Conservation (phyloP, 2,329 filamentous ascomycete species). For the Sarocladiaceae sp. region DNA sequence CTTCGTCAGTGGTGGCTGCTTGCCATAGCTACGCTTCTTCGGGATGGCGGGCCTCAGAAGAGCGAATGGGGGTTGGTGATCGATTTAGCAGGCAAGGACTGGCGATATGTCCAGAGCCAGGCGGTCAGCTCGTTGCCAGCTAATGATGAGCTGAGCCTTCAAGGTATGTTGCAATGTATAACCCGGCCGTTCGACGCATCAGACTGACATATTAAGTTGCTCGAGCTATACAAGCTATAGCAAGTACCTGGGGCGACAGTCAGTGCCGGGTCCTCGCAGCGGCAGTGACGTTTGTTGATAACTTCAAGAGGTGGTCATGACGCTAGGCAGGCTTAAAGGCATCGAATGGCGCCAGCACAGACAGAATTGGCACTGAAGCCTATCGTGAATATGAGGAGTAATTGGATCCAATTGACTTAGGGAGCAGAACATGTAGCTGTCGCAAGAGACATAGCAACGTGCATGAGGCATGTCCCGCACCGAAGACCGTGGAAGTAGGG, state of each 20-base stretch:
- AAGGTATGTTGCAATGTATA: slow-evolving; percentile 48
- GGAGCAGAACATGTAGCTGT: too few species aligned
- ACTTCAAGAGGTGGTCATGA: slow-evolving; percentile 60
- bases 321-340: too few species aligned
- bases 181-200: neutral
- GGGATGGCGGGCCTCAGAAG: slow-evolving; percentile 31
- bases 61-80: neutral
- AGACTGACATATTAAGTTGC: slow-evolving; percentile 41
- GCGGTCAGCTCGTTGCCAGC: slow-evolving; percentile 62
- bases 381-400: too few species aligned
- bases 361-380: too few species aligned
- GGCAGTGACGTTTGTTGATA: slow-evolving; percentile 66
- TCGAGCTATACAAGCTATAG: slow-evolving; percentile 67
- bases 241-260: slow-evolving; percentile 66
- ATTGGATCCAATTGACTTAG: too few species aligned
- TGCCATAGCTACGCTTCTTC: slow-evolving; percentile 64
- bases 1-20: slow-evolving; percentile 89
- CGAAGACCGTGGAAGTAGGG: too few species aligned
- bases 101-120: slow-evolving; percentile 69
- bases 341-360: too few species aligned
- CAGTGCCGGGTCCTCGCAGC: slow-evolving; percentile 60
- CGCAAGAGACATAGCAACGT: too few species aligned
- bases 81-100: slow-evolving; percentile 60
- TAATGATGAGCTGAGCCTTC: slow-evolving; percentile 78
- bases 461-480: too few species aligned